These are phyloP conservation scores for Phenoliferia sp. DNA, from an alignment of 1,284 basidiomycete species.

Conservation along the genomic window DNA sequence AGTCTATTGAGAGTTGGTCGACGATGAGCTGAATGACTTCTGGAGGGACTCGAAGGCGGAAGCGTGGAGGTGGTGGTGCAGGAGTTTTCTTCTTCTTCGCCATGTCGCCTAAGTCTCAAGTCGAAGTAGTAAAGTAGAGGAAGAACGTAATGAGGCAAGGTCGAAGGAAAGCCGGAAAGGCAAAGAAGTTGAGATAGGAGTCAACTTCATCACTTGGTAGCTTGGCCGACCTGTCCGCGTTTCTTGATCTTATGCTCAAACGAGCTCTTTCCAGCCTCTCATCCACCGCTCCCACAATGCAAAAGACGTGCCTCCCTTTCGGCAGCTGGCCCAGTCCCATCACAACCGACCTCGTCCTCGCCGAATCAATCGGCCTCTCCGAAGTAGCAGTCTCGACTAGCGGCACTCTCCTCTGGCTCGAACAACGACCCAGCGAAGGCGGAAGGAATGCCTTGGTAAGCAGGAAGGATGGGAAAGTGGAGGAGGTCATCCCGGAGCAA, in stretches of 20 bases:
- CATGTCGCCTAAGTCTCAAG: too few species aligned
- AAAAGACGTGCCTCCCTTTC: constrained; percentile 47
- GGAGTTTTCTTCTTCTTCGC: not conserved
- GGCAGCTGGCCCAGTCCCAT: constrained; percentile 61
- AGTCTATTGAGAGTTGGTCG: not conserved
- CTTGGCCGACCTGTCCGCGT: too few species aligned
- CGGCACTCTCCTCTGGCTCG: constrained; percentile 47
- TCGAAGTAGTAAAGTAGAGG: too few species aligned
- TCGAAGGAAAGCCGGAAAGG: too few species aligned
- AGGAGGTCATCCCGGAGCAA: constrained; percentile 51
- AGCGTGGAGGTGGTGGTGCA: not conserved
- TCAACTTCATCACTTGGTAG: too few species aligned
- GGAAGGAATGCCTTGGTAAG: constrained; percentile 58
- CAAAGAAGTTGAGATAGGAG: too few species aligned
- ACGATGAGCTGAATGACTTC: not conserved
- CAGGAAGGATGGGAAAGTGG: constrained; percentile 34
- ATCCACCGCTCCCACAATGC: not conserved
- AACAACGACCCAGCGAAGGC: constrained; percentile 57
- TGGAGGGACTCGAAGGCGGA: not conserved
- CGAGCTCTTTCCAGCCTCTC: not conserved
- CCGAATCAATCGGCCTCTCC: constrained; percentile 43
- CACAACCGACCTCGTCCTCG: constrained; percentile 50
- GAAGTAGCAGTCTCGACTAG: constrained; percentile 39
- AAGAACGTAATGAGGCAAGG: too few species aligned
- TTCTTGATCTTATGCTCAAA: not conserved